Base-by-base conservation (phyloP, 1,139 yeast genomes). In the Suhomyces ambrosiae region DNA sequence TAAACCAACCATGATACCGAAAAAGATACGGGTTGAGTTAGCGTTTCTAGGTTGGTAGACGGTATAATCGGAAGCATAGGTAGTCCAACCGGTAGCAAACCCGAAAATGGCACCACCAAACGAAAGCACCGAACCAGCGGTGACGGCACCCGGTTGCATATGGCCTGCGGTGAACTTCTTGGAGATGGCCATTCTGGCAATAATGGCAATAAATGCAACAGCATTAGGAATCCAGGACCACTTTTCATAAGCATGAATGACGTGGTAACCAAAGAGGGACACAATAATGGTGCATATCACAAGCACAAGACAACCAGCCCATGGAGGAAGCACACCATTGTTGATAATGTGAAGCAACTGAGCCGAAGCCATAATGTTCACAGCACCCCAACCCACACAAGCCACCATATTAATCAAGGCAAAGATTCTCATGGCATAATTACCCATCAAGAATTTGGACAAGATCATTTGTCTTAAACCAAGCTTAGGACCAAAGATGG, bases 301-400 rank as follows among this genome's bases (percentile, higher is more conserved):
- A 53, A 89, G 74, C 45, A 89, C 77, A 44, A 89, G 58, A 62
- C 95, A 83, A 23, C 94, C 96, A 22, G 88, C 96, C 95, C 95
- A 86, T 28, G 94, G 84, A 29, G 97, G 97, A 45, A 86, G 71
- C 34, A 73, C 71, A 24, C 76, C 78, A 53, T 76, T 68, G 63
- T 87, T 86, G 46, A 88, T 82, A 59, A 86, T 80, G 63, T 84
- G 82, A 49, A 89, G 71, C 55, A 89, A 71, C 60, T 87, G 95
- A 16, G 96, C 95, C 23, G 94, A 81, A 18, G 89, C 85, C 79
- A 89, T 86, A 47, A 88, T 86, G 64, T 89, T 90, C 32, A 88
- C 94, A 12, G 95, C 87, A 63, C 95, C 89, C 97, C 97, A 89
- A 48, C 97, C 97, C 46, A 89, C 77, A 75, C 96, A 87, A 11